Evolutionary conservation across 163 green algal species (phyloP).

Genomic region (Scenedesmus sp.): DNA sequence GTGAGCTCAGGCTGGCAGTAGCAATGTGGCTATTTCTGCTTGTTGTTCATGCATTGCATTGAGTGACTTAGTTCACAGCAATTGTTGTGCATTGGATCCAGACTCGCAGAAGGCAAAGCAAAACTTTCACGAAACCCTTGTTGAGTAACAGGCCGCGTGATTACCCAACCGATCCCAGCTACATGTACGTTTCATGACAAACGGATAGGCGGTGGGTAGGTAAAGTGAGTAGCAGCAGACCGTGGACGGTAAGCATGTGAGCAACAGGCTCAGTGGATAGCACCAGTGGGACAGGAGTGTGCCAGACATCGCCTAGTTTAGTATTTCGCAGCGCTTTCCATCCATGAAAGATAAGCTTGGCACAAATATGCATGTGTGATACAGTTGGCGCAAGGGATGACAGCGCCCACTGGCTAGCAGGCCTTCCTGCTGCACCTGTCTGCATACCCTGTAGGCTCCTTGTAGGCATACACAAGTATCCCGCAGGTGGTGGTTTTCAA

Average conservation of each 20-base stretch:
- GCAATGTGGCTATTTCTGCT: not conserved
- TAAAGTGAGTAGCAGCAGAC: not conserved
- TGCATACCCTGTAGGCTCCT: too few relatives aligned
- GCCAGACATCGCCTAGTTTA: too few relatives aligned
- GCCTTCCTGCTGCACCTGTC: too few relatives aligned
- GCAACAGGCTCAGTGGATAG: not conserved
- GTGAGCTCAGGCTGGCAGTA: not conserved
- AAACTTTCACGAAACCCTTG: not conserved
- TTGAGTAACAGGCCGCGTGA: not conserved
- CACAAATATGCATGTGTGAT: too few relatives aligned
- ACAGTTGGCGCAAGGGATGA: too few relatives aligned
- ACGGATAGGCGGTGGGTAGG: not conserved
- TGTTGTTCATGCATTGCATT: not conserved
- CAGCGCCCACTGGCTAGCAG: too few relatives aligned
- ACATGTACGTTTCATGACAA: not conserved
- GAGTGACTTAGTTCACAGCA: not conserved
- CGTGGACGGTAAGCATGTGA: not conserved
- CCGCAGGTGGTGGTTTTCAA: too few relatives aligned
- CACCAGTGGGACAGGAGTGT: too few relatives aligned
- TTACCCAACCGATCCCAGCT: not conserved
- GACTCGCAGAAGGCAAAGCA: not conserved
- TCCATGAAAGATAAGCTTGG: too few relatives aligned
- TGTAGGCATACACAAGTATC: too few relatives aligned
- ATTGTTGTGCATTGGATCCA: not conserved
- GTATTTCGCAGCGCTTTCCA: too few relatives aligned